Base-by-base conservation (phyloP, 2,329 filamentous ascomycete species). In the Venturia effusa region DNA sequence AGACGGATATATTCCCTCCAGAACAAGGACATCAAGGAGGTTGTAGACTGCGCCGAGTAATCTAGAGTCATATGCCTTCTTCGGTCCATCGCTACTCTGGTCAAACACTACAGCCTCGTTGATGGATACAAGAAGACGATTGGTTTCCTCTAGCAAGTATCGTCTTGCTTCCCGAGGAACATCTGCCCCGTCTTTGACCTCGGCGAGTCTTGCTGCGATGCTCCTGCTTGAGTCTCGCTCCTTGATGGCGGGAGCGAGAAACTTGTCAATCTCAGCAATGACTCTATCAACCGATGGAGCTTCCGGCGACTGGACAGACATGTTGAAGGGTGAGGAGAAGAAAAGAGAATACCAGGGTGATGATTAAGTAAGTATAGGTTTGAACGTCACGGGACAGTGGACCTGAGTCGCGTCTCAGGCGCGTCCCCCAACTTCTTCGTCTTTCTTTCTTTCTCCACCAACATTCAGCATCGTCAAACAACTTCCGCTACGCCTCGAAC, bases 11-110 rank as follows among this genome's bases (percentile, higher is more conserved):
- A 77, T 72, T 3, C 72, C 73, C 34, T 72, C 68, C 4, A 71
- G 67, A 5, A 69, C 68, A 40, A 72, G 64, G 24, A 76, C 64
- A 63, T 77, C 75, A n/a, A 76, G 66, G 11, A 77, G 68, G 4
- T 71, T 73, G 63, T 76, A 76, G 2, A 75, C 71, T 7, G 74
- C 69, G 11, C 71, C 72, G 15, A 74, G 71, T 15, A 76, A 68
- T 40, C 73, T 74, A 37, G 69, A 73, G 67, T 76, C 74, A 64
- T 76, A 76, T 4, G 72, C 73, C n/a, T 54, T 72, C 71, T 65
- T 74, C 68, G 22, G 24, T 34, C 34, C 48, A 45, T 34, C 8
- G 34, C 24, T 11, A 24, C 19, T 37, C 45, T 13, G 70, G 68
- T 54, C 63, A 17, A 41, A 39, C 27, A 57, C 3, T 54, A 69